Evolutionary conservation across 352 stramenopile species (phyloP).

Genomic region (Phytophthora quininea): DNA sequence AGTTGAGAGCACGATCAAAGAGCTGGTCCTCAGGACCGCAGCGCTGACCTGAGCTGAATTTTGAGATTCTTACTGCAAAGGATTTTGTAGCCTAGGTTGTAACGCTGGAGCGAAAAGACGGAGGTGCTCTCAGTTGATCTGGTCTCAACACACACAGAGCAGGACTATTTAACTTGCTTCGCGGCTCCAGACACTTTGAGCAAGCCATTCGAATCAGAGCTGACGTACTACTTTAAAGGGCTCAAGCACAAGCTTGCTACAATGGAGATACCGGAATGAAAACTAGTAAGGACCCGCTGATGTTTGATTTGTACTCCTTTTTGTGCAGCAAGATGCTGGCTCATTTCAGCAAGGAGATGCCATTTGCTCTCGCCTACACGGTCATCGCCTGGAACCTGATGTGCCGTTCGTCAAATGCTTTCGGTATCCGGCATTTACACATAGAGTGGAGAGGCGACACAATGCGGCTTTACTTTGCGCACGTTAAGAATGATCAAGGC

Average conservation of each 20-base stretch:
- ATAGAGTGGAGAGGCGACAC: constrained; percentile 32
- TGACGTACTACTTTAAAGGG: not conserved
- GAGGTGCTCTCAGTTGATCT: constrained; percentile 2
- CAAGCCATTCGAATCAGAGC: constrained; percentile 2
- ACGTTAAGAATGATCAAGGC: constrained; percentile 41
- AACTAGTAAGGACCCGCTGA: not conserved
- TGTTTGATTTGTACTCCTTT: not conserved
- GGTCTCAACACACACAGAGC: constrained; percentile 15
- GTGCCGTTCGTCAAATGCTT: constrained; percentile 15
- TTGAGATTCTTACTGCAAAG: not conserved
- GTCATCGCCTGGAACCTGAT: constrained; percentile 16
- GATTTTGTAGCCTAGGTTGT: constrained; percentile 13
- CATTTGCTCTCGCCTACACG: constrained; percentile 17
- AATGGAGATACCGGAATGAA: not conserved
- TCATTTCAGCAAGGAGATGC: not conserved
- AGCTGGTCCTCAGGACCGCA: not conserved
- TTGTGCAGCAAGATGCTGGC: not conserved
- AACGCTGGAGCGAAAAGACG: constrained; percentile 2
- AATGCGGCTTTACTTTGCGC: constrained; percentile 30
- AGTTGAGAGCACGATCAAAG: not conserved
- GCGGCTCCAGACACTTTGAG: constrained; percentile 4
- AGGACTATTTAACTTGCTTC: constrained; percentile 11
- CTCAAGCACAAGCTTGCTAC: not conserved
- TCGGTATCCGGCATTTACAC: constrained; percentile 12
- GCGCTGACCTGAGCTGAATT: not conserved